A percentile compares a stretch with the other conserved stretches of the same genome.
Conservation (phyloP, 2,329 filamentous ascomycete genomes). For the Lasiodiplodia hormozganensis region DNA sequence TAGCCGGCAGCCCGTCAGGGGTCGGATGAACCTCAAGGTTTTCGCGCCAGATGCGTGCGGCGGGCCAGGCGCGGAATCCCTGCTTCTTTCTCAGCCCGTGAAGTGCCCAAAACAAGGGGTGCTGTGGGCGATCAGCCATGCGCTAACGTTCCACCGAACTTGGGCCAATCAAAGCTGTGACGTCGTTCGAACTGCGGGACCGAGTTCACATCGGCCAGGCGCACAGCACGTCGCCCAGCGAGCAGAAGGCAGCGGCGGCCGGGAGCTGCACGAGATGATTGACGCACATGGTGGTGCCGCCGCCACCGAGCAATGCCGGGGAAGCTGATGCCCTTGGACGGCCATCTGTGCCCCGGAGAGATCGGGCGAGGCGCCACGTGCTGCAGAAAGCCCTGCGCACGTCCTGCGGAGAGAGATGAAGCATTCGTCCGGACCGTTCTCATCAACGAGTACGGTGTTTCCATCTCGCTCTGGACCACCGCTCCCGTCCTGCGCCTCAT, state of each 20-base stretch:
- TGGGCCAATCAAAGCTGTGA: constrained; percentile 17
- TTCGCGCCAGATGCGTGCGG: constrained; percentile 22
- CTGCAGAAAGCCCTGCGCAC: constrained; percentile 13
- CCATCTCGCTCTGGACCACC: constrained; percentile 5
- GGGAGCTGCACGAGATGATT: neutral
- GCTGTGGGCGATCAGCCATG: constrained; percentile 19
- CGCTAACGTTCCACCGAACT: constrained; percentile 18
- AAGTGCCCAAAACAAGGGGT: constrained; percentile 24
- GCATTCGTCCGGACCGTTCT: constrained; percentile 8
- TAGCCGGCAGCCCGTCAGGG: constrained; percentile 21
- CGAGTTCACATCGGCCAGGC: constrained; percentile 3
- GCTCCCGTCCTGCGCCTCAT: neutral
- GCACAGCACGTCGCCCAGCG: constrained; percentile 1
- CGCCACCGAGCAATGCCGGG: neutral
- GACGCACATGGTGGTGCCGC: neutral
- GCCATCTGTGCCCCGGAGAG: neutral
- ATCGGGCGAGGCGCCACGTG: constrained; percentile 13
- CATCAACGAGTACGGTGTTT: neutral
- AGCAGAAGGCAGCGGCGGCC: neutral
- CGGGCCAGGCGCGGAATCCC: constrained; percentile 20
- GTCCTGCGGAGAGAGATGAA: constrained; percentile 20
- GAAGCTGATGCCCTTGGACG: neutral
- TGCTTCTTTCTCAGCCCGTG: constrained; percentile 13
- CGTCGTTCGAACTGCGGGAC: constrained; percentile 5
- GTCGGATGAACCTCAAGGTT: constrained; percentile 21